These are phyloP conservation scores for Exserohilum turcica DNA, from an alignment of 2,329 filamentous ascomycete species.

Conservation along the genomic window DNA sequence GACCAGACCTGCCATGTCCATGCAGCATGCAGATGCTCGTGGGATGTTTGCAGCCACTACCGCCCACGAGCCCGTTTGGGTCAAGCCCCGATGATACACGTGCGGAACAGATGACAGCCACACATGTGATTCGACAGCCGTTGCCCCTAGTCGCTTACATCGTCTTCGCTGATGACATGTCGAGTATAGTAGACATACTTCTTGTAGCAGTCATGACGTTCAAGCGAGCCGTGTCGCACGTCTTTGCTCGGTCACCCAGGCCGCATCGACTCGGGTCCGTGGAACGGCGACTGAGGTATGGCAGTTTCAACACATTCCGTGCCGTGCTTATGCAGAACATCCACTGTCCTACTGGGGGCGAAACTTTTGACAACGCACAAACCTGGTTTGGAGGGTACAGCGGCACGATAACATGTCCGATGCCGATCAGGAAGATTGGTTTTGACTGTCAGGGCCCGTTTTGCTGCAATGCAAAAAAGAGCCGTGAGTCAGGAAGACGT, in stretches of 20 bases:
- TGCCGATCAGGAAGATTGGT: background rate
- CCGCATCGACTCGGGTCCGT: background rate
- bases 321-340: background rate
- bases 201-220: background rate
- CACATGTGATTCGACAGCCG: constrained; percentile 1
- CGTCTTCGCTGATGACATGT: constrained; percentile 20
- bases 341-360: background rate
- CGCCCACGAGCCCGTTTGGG: constrained; percentile 1
- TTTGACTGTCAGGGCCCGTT: background rate
- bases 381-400: background rate
- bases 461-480: background rate
- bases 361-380: background rate
- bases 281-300: background rate
- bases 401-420: constrained; percentile 1
- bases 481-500: background rate
- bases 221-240: background rate
- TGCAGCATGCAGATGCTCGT: constrained; percentile 10
- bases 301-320: constrained; percentile 1
- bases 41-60: constrained; percentile 3
- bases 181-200: constrained; percentile 1
- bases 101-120: constrained; percentile 5
- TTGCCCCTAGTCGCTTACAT: constrained; percentile 11
- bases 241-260: background rate
- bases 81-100: constrained; percentile 7
- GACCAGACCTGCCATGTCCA: constrained; percentile 19